These are phyloP conservation scores for Trypanosoma lewisi DNA, from an alignment of 208 protist species.

Conservation along the genomic window DNA sequence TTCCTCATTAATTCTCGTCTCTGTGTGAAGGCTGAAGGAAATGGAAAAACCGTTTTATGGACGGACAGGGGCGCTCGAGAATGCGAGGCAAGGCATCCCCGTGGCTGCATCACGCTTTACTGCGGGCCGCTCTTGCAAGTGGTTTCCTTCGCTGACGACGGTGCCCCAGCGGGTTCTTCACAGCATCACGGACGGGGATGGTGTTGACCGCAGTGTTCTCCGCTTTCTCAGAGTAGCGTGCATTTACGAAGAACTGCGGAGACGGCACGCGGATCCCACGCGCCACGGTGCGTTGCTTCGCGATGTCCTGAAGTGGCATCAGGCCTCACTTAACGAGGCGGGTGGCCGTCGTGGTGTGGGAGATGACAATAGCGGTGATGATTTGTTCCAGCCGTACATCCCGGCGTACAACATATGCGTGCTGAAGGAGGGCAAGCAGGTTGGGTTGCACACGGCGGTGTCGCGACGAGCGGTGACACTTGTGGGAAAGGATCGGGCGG, in stretches of 20 bases:
- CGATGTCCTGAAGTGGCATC: constrained; percentile 40
- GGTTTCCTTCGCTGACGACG: constrained; percentile 70
- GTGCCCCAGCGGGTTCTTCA: constrained; percentile 72
- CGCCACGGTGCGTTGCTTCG: constrained; percentile 26
- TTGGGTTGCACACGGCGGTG: constrained; percentile 33
- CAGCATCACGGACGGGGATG: constrained; percentile 34
- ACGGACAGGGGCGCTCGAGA: constrained; percentile 60
- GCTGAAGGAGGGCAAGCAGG: constrained; percentile 47
- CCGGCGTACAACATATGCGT: constrained; percentile 53
- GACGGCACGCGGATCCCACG: not conserved
- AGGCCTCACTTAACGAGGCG: not conserved
- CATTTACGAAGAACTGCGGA: constrained; percentile 40
- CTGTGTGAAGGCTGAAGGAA: not conserved
- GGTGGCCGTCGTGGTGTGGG: not conserved
- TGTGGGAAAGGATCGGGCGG: constrained; percentile 49
- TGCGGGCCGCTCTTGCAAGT: constrained; percentile 34
- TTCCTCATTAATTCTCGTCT: constrained; percentile 15
- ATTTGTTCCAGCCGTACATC: constrained; percentile 39
- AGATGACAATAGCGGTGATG: not conserved
- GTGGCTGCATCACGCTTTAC: constrained; percentile 34
- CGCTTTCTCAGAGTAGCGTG: constrained; percentile 44
- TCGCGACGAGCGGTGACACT: constrained; percentile 58
- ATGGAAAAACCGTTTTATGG: constrained; percentile 78
- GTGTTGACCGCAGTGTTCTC: constrained; percentile 37
- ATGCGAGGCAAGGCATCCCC: constrained; percentile 35